Evolutionary conservation across 306 rosid species (phyloP), one percentile per base, ranked within the genome.

Genomic region (Quercus parvula): DNA sequence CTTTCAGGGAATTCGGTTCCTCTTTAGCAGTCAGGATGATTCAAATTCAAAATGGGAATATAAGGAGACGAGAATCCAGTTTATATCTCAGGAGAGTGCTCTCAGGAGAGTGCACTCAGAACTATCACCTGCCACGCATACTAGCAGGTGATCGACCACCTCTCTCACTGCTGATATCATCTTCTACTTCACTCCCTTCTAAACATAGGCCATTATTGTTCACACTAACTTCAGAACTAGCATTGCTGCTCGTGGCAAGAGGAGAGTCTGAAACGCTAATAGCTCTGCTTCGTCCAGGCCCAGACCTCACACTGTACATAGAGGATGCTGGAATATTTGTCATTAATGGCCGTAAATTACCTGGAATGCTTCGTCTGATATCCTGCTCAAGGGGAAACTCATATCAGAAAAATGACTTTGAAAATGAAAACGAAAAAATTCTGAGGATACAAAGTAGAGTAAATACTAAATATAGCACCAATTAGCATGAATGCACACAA

Each of bases 261-360:
- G 98, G 98, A 35, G 98, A 94, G 77, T 88, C 97, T 5, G 94
- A 92, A 78, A 90, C 89, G 68, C 97, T 90, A 71, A 94, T 61
- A 44, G 96, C 87, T 87, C 93, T 90, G 85, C 97, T 88, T 79
- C 94, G 92, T 22, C 88, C 87, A 70, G 96, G 85, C 75, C 97
- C 97, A 31, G 97, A 90, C 82, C 98, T 87, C 88, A 94, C 96
- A 33, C 97, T 94, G 79, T 92, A 92, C 97, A 94, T 87, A 38
- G 98, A 92, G 59, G 98, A 94, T 75, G 98, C 97, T 33, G 98
- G 98, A 82, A 94, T 94, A 82, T 94, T 94, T 85, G 97, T 92
- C 97, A 94, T 94, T 79, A 92, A 81, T 19, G 98, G 98, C 75
- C 98, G 91, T 76, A 94, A 78, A 82, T 85, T 92, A 71, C 93